Conservation (phyloP, 208 protist genomes). For the Wallacemonas collosoma region DNA sequence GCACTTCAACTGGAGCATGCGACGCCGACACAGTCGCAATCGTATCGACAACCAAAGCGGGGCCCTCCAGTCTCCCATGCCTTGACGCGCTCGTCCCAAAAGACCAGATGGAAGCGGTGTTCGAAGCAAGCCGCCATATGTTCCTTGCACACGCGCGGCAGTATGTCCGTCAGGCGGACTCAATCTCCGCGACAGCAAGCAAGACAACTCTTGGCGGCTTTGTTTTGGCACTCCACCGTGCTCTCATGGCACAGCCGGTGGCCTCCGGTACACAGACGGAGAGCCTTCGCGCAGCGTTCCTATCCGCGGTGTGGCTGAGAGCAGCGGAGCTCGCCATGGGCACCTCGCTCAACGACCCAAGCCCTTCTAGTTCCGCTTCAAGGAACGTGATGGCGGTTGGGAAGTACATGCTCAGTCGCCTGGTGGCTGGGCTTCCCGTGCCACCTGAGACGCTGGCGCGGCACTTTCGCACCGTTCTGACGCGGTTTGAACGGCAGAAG, state of each 20-base stretch:
- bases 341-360: conserved; percentile 5
- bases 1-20: conserved; percentile 12
- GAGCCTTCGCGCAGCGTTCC: conserved; percentile 37
- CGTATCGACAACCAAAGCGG: neutral
- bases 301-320: conserved; percentile 65
- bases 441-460: conserved; percentile 37
- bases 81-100: conserved; percentile 37
- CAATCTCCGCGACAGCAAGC: conserved; percentile 23
- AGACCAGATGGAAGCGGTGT: conserved; percentile 42
- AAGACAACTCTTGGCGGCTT: conserved; percentile 44
- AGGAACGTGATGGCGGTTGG: conserved; percentile 53
- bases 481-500: conserved; percentile 24
- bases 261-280: conserved; percentile 44
- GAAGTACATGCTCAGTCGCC: conserved; percentile 59
- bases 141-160: conserved; percentile 42
- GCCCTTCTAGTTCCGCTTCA: conserved; percentile 8
- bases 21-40: no score
- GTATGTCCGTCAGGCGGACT: conserved; percentile 23
- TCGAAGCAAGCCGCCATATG: conserved; percentile 44
- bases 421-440: conserved; percentile 56
- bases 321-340: conserved; percentile 42
- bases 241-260: conserved; percentile 36
- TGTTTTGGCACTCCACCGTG: conserved; percentile 59
- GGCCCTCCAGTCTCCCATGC: conserved; percentile 7
- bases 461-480: conserved; percentile 47